Evolutionary conservation across 345 rosid species (phyloP), one percentile per base, ranked within the genome.

Genomic region (Rhizophora mangle): DNA sequence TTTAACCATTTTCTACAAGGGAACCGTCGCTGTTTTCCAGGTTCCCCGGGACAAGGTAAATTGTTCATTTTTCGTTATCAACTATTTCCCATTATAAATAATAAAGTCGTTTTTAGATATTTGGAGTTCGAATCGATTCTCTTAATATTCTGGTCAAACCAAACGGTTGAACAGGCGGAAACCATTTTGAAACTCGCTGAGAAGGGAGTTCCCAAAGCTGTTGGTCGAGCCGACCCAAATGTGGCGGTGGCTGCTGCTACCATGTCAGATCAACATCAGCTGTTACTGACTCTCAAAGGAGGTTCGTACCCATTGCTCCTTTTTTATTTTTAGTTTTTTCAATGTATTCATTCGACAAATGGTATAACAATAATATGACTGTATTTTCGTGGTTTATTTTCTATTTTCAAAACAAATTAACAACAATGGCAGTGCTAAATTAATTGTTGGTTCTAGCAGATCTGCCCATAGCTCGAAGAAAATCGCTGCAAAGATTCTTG

Each of bases 1-100:
- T 6, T 60, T 95, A 85, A 95, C 99, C 3, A 90, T 95, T n/a
- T 92, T 95, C 74, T 95, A 92, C 80, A 89, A 86, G 26, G 99
- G 99, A 73, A 77, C 74, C 9, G 97, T 95, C 26, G 60, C 87
- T 5, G 86, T 88, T 30, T 91, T 84, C 65, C 83, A 89, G 63
- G 79, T 95, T 29, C 80, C 88, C 68, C 84, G 53, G 22, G 81
- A 82, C 58, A 92, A 84, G 90, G 95, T 84, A 43, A 43, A 43
- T 2, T 36, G 72, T 62, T 51, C 30, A 19, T 4, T 21, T 53
- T 58, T 26, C 8, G 6, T 26, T 27, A 6, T 0, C 24, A 19
- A 6, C 16, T 54, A 8, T n/a, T 20, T 24, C 7, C 31, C 2
- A 18, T 34, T 21, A 20, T 34, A 8, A 37, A 37, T 1, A 9